Evolutionary conservation across 768 basidiomycete species (phyloP).

Genomic region (Lactarius sp.): DNA sequence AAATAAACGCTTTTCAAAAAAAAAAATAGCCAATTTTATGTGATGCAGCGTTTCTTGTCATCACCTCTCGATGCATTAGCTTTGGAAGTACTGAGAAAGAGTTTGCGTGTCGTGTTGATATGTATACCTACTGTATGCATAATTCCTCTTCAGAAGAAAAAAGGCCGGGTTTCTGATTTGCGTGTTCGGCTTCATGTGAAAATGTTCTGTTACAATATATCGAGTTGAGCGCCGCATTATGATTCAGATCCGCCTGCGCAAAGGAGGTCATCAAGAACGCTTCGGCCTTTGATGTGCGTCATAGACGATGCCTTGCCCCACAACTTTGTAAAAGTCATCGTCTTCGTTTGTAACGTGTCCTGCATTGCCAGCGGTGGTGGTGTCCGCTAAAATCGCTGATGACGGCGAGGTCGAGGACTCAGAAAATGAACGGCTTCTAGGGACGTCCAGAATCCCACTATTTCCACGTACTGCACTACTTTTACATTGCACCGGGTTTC

Average conservation of each 20-base stretch:
- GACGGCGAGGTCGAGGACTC: background rate
- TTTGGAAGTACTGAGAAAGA: no score
- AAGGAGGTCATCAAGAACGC: no score
- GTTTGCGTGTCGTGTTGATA: no score
- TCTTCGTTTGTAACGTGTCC: background rate
- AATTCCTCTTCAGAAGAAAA: no score
- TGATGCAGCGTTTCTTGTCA: background rate
- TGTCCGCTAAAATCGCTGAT: background rate
- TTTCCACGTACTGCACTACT: background rate
- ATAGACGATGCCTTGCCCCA: slow-evolving; percentile 1
- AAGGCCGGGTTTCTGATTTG: background rate
- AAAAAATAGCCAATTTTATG: background rate
- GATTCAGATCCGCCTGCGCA: background rate
- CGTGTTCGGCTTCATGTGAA: slow-evolving; percentile 1
- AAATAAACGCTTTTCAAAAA: no score
- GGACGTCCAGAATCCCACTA: slow-evolving; percentile 13
- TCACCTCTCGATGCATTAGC: background rate
- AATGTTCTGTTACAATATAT: slow-evolving; percentile 14
- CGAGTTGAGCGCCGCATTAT: slow-evolving; percentile 2
- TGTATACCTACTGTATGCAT: no score
- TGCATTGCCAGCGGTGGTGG: background rate
- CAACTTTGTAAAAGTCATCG: slow-evolving; percentile 6
- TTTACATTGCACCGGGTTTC: background rate
- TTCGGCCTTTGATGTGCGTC: background rate
- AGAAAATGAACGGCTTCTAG: slow-evolving; percentile 18